Base-by-base conservation (phyloP, 73 alveolate genomes). In the Paramecium tetraurelia region DNA sequence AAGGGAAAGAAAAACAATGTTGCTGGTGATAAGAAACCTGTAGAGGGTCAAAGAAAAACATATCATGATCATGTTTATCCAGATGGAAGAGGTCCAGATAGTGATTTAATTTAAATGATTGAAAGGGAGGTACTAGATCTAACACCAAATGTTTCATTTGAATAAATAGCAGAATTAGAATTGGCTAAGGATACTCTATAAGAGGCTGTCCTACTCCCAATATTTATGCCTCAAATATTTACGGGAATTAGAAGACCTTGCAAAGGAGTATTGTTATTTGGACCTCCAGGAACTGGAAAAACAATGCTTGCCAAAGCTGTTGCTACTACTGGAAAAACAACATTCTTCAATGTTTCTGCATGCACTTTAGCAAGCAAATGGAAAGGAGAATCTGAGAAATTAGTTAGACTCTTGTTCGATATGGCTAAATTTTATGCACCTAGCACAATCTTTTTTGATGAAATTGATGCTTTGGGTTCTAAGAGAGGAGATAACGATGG, bases 231-330 rank as follows among this genome's bases (percentile, higher is more conserved):
- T 16, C 98, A 98, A 75, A 63, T 97, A 36, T 99, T 98, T 93
- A 96, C 83, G 68, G 99, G 99, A 10, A 86, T 98, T 1, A 85
- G 99, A 80, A 96, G 99, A 40, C 99, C 99, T 7, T 99, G 99
- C 4, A 97, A 97, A 92, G 99, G 99, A 20, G 96, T 98, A 12
- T 90, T 98, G 27, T 95, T 98, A 90, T 98, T 98, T 92, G 99
- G 99, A 0, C 99, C 99, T 43, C 99, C 99, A 6, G 99, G 99
- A n/a, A 98, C 99, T 35, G 99, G 99, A 11, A 98, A 98, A 85
- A 98, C 99, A 9, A 96, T 98, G 98, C 94, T 98, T 29, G 99
- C 99, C 16, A 98, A 98, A 89, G 99, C 99, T 41, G 97, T 98
- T 3, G 99, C 99, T 6, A 93, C 99, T 16, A 92, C 92, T 35